phyloP scores from a whole-genome alignment of 495 filamentous ascomycete genomes.

The Neurospora sp. region DNA sequence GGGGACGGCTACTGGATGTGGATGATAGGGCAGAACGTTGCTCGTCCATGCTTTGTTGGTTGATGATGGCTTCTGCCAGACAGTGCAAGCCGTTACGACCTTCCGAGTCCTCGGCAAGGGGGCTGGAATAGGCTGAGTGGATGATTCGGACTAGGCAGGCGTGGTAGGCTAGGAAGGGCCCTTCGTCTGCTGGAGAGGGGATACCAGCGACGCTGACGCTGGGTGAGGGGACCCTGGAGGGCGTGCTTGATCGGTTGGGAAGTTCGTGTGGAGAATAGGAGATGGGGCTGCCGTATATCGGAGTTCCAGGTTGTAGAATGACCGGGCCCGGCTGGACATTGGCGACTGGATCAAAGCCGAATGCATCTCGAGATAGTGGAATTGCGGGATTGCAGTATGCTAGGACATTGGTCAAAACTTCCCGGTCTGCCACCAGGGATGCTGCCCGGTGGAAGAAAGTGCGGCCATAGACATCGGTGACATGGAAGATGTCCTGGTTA shows the following conservation, averaged over 20 bases:
- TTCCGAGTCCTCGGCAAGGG: constrained; percentile 26
- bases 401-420: constrained; percentile 4
- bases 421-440: constrained; percentile 10
- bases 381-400: constrained; percentile 4
- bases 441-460: constrained; percentile 33
- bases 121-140: constrained; percentile 18
- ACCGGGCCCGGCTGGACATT: neutral
- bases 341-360: constrained; percentile 19
- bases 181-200: constrained; percentile 4
- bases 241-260: neutral
- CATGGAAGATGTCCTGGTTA: constrained; percentile 22
- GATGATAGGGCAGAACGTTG: constrained; percentile 1
- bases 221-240: neutral
- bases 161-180: constrained; percentile 17
- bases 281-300: neutral
- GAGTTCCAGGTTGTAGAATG: constrained; percentile 7
- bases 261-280: neutral
- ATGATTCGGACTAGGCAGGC: constrained; percentile 27
- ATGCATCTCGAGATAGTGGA: constrained; percentile 24
- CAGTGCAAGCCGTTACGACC: constrained; percentile 42
- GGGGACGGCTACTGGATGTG: constrained; percentile 1
- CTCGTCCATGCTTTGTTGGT: constrained; percentile 18
- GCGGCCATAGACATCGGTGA: constrained; percentile 35
- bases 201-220: neutral
- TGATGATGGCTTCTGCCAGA: constrained; percentile 34